These are phyloP conservation scores for Alternaria gaisen DNA, from an alignment of 2,329 filamentous ascomycete species.

Conservation along the genomic window DNA sequence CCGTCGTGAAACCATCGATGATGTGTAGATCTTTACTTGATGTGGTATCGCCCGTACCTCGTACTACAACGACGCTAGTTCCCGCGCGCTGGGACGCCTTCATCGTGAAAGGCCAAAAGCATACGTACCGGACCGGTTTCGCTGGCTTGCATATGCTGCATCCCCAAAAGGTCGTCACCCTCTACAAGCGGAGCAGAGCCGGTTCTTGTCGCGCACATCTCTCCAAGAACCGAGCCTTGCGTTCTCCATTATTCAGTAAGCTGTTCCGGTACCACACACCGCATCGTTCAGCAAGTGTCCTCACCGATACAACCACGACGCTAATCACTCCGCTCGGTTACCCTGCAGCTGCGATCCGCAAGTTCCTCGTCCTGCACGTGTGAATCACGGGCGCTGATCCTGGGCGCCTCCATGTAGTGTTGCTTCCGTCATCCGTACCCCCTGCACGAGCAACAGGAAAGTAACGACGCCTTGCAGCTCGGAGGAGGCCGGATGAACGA, in stretches of 20 bases:
- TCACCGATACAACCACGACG: not conserved
- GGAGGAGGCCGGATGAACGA: conserved; percentile 29
- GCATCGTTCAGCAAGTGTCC: conserved; percentile 6
- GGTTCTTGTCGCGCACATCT: not conserved
- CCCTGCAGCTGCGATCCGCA: conserved; percentile 20
- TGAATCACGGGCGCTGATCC: conserved; percentile 19
- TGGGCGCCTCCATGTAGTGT: conserved; percentile 8
- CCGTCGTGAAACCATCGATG: conserved; percentile 6
- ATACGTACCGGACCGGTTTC: conserved; percentile 4
- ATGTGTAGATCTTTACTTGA: conserved; percentile 22
- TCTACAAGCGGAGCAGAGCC: not conserved
- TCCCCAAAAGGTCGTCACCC: not conserved
- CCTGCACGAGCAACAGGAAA: conserved; percentile 12
- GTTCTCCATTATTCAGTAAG: not conserved
- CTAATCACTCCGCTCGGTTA: conserved; percentile 7
- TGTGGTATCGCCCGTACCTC: conserved; percentile 18
- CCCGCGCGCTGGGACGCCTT: conserved; percentile 5
- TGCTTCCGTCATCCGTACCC: conserved; percentile 4
- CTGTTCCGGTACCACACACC: conserved; percentile 12
- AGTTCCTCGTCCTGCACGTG: conserved; percentile 12
- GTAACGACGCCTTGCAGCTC: conserved; percentile 19
- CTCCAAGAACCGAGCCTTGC: not conserved
- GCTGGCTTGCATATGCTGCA: conserved; percentile 1
- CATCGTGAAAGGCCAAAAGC: conserved; percentile 5
- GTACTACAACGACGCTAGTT: conserved; percentile 7